Evolutionary conservation across 192 early-diverging fungal genomes (phyloP), one percentile per base, ranked within the genome.

Genomic region (Coemansia umbellata): DNA sequence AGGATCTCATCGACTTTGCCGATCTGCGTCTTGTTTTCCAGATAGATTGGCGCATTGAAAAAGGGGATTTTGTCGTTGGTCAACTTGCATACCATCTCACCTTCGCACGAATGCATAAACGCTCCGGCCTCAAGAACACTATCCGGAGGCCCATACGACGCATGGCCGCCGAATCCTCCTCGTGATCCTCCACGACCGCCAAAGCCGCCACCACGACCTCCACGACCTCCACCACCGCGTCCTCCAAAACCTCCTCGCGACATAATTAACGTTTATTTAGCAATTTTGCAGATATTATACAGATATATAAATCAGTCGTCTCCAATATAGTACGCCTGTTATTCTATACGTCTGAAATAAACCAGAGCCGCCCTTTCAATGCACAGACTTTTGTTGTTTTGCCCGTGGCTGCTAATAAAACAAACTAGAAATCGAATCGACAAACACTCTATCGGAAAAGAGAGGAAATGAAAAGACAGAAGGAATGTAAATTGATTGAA

Each of bases 1-100:
- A 99, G 81, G 56, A 99, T 97, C 72, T 99, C 96, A 54, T 99
- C 96, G 5, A 99, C 94, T 66, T 99, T 97, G 61, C 96, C 96
- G 63, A 99, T 96, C 75, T 93, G 93, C 47, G 87, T 89, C 83
- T 99, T 99, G 83, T 97, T 95, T 66, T 97, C 91, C 27, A 95
- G 82, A 81, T 85, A 99, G 53, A 99, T 94, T 37, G 96, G 94
- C 2, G 96, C 96, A 66, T 97, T 99, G 82, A 99, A 99, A 80
- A 95, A 99, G 19, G 96, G 96, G 60, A 99, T 88, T 72, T 98
- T 90, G 40, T 77, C 55, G 77, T 89, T 93, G 51, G 85, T 87
- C 23, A 89, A 91, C 57, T 81, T 82, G 78, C 92, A 97, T 26
- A 99, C 94, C 82, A 97, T 93, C 77, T 99, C 92, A 47, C 92